Percentiles rank a stretch among this genome's conserved stretches.
Evolutionary conservation across 768 basidiomycete species (phyloP).

Genomic region (Tulasnella sp.): DNA sequence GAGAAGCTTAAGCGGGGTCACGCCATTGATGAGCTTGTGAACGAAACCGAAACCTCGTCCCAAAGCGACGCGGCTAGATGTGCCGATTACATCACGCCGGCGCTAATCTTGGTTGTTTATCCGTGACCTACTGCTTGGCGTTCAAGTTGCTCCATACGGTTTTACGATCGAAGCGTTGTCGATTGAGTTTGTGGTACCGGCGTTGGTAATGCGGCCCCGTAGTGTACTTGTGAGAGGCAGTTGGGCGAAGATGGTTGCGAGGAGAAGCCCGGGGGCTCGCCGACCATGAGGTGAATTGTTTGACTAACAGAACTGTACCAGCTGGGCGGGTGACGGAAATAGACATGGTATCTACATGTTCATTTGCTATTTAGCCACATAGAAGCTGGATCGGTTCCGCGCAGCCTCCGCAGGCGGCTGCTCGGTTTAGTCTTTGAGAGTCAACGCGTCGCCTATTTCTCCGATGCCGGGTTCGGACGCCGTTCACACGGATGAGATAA

Average conservation of each 20-base stretch:
- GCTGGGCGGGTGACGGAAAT: neutral
- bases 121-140: neutral
- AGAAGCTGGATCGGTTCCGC: neutral
- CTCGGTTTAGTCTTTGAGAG: neutral
- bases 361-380: neutral
- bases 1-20: neutral
- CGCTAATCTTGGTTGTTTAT: neutral
- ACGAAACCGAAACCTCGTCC: neutral
- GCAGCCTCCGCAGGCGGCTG: neutral
- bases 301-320: too few species aligned
- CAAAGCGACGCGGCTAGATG: neutral
- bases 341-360: neutral
- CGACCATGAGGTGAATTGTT: neutral
- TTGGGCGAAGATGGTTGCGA: neutral
- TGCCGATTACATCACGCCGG: neutral
- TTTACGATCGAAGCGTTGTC: neutral
- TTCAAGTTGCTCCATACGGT: neutral
- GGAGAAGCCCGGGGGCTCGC: neutral
- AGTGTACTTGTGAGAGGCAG: neutral
- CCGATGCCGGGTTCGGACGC: neutral
- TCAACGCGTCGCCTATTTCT: neutral
- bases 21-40: neutral
- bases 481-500: neutral
- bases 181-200: neutral
- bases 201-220: neutral